Evolutionary conservation across 106 monocot species (phyloP).

Genomic region (Alisma plantagoaquatica): DNA sequence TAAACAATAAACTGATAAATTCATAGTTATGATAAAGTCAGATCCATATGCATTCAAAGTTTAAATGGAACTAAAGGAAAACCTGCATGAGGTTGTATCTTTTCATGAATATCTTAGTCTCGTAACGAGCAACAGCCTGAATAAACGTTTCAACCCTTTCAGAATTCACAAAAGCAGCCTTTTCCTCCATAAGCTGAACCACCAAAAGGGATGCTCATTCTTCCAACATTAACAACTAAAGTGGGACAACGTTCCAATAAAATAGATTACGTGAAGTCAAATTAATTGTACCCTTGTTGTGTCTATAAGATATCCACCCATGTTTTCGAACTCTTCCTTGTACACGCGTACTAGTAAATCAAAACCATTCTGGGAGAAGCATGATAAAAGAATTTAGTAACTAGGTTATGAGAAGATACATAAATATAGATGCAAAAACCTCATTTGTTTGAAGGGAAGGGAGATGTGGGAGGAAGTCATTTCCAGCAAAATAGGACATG

Average conservation of each 20-base stretch:
- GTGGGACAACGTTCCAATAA: too few species aligned
- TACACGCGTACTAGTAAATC: slow-evolving; percentile 52
- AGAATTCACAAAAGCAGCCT: neutral
- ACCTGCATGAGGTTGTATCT: too few species aligned
- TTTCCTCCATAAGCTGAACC: too few species aligned
- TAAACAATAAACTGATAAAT: neutral
- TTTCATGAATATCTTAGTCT: slow-evolving; percentile 33
- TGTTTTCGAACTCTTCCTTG: slow-evolving; percentile 25
- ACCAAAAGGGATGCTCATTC: neutral
- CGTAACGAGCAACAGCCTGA: slow-evolving; percentile 24
- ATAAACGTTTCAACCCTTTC: slow-evolving; percentile 22
- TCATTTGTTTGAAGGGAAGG: slow-evolving; percentile 44
- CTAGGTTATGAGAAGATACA: too few species aligned
- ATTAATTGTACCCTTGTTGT: slow-evolving; percentile 27
- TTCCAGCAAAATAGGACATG: slow-evolving; percentile 58
- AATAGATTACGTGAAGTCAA: too few species aligned
- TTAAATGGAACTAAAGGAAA: neutral
- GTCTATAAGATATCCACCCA: slow-evolving; percentile 39
- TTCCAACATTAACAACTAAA: too few species aligned
- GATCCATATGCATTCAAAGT: neutral
- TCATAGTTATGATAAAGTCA: neutral
- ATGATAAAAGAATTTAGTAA: too few species aligned
- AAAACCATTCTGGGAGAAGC: slow-evolving; percentile 24
- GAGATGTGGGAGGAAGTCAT: slow-evolving; percentile 55
- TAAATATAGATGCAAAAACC: too few species aligned